Base-by-base conservation (phyloP, 306 rosid genomes). In the Cucurbita ficifolia region DNA sequence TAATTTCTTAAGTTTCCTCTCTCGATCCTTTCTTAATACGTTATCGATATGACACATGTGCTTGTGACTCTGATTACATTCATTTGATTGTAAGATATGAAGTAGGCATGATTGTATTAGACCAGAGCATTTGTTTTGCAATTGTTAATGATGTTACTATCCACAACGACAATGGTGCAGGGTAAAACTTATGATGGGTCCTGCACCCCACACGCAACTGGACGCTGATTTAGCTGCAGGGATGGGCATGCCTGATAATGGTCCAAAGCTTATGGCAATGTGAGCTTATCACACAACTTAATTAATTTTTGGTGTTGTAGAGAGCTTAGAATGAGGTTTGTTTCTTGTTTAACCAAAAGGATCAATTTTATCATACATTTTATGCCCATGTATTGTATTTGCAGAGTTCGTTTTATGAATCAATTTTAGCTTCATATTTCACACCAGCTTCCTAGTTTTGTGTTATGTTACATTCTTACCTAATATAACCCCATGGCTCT, bases 161-260 rank as follows among this genome's bases (percentile, higher is more conserved):
- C 56, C 7, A 36, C 48, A 2, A 19, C 4, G 60, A 11, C 70
- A 18, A 55, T 57, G 68, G 39, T 84, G 85, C 84, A 91, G 96
- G 19, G 52, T 81, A 48, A 94, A 94, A 81, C 82, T 35, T 57
- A 83, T 94, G 98, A 78, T 74, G 86, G 98, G 88, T 29, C 87
- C 86, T 21, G 97, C 96, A 53, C 98, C 98, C 8, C 98, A 94
- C 68, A 87, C 90, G 10, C 98, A 94, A 77, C 87, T 94, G 29
- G 98, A 90, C 54, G 98, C 98, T 0, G 98, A 94, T 1, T 67
- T 94, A 82, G 98, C 98, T 46, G 86, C 83, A 19, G 98, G 98
- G 57, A 90, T 94, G 98, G 98, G 98, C 62, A 87, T 83, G 94
- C 98, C 97, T 1, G 98, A 94, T 77, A 90, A 94, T 56, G 98